phyloP scores from a whole-genome alignment of 305 asterid genomes.

The Galium porrigens region DNA sequence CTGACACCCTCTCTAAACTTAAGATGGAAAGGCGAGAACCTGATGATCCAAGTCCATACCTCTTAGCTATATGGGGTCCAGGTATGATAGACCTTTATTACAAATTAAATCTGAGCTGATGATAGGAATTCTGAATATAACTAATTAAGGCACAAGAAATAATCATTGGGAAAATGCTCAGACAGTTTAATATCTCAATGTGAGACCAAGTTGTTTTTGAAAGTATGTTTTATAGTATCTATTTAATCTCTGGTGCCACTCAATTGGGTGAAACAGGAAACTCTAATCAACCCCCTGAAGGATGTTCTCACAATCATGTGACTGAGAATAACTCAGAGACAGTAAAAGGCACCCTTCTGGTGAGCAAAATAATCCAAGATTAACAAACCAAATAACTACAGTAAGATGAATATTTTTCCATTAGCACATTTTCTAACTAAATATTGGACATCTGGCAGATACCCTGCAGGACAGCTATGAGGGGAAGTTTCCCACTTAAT shows the following conservation, averaged over 20 bases:
- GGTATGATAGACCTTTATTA: slow-evolving; percentile 31
- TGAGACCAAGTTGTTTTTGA: background rate
- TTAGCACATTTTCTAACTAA: slow-evolving; percentile 15
- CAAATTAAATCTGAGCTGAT: background rate
- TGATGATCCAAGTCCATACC: slow-evolving; percentile 97
- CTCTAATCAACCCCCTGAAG: slow-evolving; percentile 57
- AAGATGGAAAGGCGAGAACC: slow-evolving; percentile 81
- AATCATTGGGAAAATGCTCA: background rate
- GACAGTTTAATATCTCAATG: background rate
- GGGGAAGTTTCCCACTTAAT: slow-evolving; percentile 86
- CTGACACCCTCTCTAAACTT: slow-evolving; percentile 13
- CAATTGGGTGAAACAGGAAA: slow-evolving; percentile 67
- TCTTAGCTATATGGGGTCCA: slow-evolving; percentile 91
- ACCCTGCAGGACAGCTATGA: slow-evolving; percentile 87
- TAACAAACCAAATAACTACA: background rate
- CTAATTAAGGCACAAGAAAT: background rate
- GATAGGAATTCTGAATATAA: background rate
- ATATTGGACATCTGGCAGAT: slow-evolving; percentile 31
- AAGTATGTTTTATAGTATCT: background rate
- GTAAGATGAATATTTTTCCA: background rate
- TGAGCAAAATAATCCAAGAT: slow-evolving; percentile 25
- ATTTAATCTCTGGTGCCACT: background rate
- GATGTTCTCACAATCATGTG: slow-evolving; percentile 54
- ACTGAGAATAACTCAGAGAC: slow-evolving; percentile 61
- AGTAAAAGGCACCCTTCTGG: slow-evolving; percentile 87